Percentiles rank a stretch among this genome's conserved stretches.
phyloP scores from a whole-genome alignment of 1,284 basidiomycete genomes.

The Moniliophthora roreri region DNA sequence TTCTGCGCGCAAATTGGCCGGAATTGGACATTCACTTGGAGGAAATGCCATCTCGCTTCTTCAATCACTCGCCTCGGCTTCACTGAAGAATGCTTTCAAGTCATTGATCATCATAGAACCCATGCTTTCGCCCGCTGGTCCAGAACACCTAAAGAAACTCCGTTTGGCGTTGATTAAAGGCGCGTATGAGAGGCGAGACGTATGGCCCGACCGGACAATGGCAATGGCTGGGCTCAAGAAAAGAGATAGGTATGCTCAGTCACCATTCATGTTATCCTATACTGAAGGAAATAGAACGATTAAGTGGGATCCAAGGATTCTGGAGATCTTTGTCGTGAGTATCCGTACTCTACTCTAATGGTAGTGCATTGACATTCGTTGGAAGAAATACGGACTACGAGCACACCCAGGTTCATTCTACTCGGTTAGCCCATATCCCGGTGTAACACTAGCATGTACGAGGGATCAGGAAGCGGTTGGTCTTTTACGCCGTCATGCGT shows the following conservation, averaged over 20 bases:
- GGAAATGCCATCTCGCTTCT: slow-evolving; percentile 60
- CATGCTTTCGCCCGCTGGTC: slow-evolving; percentile 48
- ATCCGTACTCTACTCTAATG: neutral
- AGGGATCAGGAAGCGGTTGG: slow-evolving; percentile 57
- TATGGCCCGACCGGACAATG: slow-evolving; percentile 44
- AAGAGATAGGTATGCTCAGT: slow-evolving; percentile 15
- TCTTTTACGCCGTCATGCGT: neutral
- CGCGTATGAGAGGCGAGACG: slow-evolving; percentile 45
- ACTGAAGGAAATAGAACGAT: slow-evolving; percentile 20
- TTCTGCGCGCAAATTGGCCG: slow-evolving; percentile 45
- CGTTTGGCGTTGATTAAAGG: slow-evolving; percentile 38
- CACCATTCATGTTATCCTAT: too few relatives aligned
- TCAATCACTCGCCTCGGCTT: slow-evolving; percentile 42
- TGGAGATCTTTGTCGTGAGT: slow-evolving; percentile 49
- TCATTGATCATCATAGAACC: slow-evolving; percentile 57
- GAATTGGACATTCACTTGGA: slow-evolving; percentile 65
- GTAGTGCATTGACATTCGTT: neutral
- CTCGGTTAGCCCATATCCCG: slow-evolving; percentile 28
- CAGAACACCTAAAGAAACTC: slow-evolving; percentile 37
- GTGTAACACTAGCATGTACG: slow-evolving; percentile 51
- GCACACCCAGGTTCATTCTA: slow-evolving; percentile 31
- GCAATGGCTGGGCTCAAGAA: slow-evolving; percentile 36
- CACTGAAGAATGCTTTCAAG: slow-evolving; percentile 28
- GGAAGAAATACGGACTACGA: slow-evolving; percentile 45
- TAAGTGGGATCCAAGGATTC: slow-evolving; percentile 49